A percentile compares a stretch with the other conserved stretches of the same genome.
Conservation (phyloP, 306 rosid species). For the Herpetospermum pedunculosum region DNA sequence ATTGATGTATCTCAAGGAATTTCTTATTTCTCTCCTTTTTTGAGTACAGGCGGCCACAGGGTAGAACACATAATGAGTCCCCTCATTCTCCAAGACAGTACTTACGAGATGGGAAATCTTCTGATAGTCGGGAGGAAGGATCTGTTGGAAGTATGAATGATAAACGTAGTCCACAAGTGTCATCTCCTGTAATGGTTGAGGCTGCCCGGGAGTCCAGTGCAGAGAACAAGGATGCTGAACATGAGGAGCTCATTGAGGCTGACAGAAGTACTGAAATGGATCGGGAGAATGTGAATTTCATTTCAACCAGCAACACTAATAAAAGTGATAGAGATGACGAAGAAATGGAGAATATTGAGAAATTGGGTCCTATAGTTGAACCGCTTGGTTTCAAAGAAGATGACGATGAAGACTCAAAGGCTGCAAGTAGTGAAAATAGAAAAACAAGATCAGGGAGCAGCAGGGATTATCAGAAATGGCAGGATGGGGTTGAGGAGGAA, state of each 20-base stretch:
- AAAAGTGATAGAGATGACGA: slow-evolving; percentile 26
- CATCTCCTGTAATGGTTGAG: slow-evolving; percentile 44
- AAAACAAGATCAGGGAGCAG: slow-evolving; percentile 92
- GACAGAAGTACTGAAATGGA: slow-evolving; percentile 50
- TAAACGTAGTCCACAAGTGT: slow-evolving; percentile 23
- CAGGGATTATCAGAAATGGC: slow-evolving; percentile 59
- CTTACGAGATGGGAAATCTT: slow-evolving; percentile 22
- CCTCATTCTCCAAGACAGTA: slow-evolving; percentile 32
- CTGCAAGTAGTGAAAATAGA: slow-evolving; percentile 96
- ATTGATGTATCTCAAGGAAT: not conserved
- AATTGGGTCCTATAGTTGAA: slow-evolving; percentile 39
- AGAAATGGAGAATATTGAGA: slow-evolving; percentile 33
- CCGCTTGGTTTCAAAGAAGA: slow-evolving; percentile 49
- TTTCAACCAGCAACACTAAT: slow-evolving; percentile 12
- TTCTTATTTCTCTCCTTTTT: not conserved
- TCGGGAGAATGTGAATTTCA: slow-evolving; percentile 34
- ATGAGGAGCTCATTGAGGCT: slow-evolving; percentile 42
- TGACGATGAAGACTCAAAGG: slow-evolving; percentile 71
- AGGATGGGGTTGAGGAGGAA: slow-evolving; percentile 82
- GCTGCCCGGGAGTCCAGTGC: slow-evolving; percentile 44
- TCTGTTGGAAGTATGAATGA: slow-evolving; percentile 67
- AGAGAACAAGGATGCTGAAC: slow-evolving; percentile 43
- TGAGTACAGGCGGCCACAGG: slow-evolving; percentile 36
- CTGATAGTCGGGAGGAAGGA: slow-evolving; percentile 40
- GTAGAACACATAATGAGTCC: slow-evolving; percentile 34